These are phyloP conservation scores for Aspergillus costaricaensis DNA, from an alignment of 2,329 filamentous ascomycete genomes.

Conservation along the genomic window DNA sequence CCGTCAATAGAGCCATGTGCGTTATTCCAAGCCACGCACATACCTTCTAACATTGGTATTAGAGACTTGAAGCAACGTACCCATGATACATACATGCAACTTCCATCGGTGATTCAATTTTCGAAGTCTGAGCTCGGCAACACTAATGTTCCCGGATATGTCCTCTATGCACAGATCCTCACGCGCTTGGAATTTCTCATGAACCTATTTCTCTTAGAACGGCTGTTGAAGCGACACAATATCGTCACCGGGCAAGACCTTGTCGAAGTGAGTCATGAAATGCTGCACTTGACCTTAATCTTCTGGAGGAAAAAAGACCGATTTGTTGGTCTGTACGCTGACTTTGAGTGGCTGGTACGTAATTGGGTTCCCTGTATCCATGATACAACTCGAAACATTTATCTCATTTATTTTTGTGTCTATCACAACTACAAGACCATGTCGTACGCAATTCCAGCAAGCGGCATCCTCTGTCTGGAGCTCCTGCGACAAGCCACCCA, in stretches of 20 bases:
- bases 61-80: neutral
- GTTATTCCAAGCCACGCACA: neutral
- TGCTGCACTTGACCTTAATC: neutral
- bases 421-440: neutral
- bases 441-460: neutral
- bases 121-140: neutral
- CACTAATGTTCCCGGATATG: neutral
- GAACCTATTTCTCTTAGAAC: neutral
- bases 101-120: neutral
- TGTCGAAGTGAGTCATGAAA: constrained; percentile 3
- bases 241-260: constrained; percentile 4
- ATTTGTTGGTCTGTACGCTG: neutral
- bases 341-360: neutral
- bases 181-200: neutral
- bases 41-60: neutral
- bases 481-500: neutral
- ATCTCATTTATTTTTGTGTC: neutral
- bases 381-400: neutral
- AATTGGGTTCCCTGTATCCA: neutral
- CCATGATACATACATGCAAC: neutral
- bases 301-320: constrained; percentile 9
- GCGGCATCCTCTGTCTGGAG: neutral
- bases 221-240: neutral
- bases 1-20: neutral
- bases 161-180: neutral